Conservation (phyloP, 1,284 basidiomycete genomes). For the Ustilago shanxiensis region DNA sequence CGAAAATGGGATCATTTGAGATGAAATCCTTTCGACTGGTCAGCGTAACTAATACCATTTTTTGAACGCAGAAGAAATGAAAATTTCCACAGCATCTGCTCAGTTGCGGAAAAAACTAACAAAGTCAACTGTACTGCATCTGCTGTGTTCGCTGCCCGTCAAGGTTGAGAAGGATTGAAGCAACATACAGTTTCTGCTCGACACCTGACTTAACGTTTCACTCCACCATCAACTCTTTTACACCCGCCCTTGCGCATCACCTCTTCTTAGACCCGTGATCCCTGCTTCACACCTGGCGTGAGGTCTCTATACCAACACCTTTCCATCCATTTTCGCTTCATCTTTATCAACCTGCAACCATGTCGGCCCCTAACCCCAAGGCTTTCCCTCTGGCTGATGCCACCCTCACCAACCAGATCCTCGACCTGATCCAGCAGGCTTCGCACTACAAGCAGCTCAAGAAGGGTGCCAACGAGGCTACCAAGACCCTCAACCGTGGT, state of each 20-base stretch:
- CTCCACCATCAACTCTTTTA: conserved; percentile 20
- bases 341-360: conserved; percentile 18
- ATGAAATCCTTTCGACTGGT: not conserved
- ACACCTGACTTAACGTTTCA: not conserved
- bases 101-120: not conserved
- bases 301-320: conserved; percentile 37
- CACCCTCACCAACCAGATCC: conserved; percentile 90
- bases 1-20: too few relatives aligned
- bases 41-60: conserved; percentile 29
- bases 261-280: conserved; percentile 49
- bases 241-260: conserved; percentile 7
- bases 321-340: not conserved
- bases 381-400: conserved; percentile 94
- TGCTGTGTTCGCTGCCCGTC: conserved; percentile 1
- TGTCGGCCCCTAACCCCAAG: conserved; percentile 75
- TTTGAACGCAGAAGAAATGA: not conserved
- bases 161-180: not conserved
- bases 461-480: conserved; percentile 95
- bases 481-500: conserved; percentile 98
- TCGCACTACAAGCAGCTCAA: conserved; percentile 95
- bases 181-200: not conserved
- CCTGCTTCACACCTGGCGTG: conserved; percentile 51
- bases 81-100: conserved; percentile 10
- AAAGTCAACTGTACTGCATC: not conserved
- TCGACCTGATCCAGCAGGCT: conserved; percentile 71